phyloP scores from a whole-genome alignment of 2,329 filamentous ascomycete genomes.

The Xenosphaeropsis pyriputrescens region DNA sequence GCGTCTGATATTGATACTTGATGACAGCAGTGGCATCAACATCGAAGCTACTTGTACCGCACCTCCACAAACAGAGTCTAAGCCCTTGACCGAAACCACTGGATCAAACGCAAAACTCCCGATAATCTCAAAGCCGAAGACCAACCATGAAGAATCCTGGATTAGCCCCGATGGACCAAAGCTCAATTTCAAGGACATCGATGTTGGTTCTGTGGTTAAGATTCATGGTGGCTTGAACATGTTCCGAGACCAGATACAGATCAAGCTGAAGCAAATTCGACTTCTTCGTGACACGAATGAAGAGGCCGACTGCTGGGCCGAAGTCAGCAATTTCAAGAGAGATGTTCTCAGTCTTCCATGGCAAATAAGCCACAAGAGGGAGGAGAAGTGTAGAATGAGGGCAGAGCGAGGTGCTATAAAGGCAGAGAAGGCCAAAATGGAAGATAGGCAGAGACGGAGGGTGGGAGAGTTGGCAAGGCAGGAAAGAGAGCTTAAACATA shows the following conservation, averaged over 20 bases:
- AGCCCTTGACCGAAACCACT: neutral
- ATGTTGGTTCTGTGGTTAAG: constrained; percentile 39
- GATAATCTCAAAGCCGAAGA: constrained; percentile 4
- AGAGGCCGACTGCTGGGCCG: constrained; percentile 45
- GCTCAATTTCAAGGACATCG: constrained; percentile 17
- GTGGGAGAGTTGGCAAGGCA: too few relatives aligned
- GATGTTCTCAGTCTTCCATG: constrained; percentile 37
- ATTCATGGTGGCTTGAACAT: constrained; percentile 35
- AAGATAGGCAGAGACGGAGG: neutral
- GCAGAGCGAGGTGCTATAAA: neutral
- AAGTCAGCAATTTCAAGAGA: constrained; percentile 30
- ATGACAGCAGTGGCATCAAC: constrained; percentile 47
- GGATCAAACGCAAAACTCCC: neutral
- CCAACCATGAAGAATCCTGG: constrained; percentile 40
- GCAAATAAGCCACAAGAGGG: constrained; percentile 32
- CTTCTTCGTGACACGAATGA: constrained; percentile 34
- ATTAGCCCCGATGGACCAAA: constrained; percentile 9
- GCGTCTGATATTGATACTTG: constrained; percentile 39
- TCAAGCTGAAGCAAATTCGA: constrained; percentile 35
- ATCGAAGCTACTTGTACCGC: constrained; percentile 27
- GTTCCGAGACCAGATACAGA: constrained; percentile 33
- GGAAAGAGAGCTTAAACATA: too few relatives aligned
- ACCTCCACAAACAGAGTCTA: constrained; percentile 2
- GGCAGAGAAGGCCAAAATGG: neutral
- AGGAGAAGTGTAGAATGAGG: constrained; percentile 16